phyloP scores from a whole-genome alignment of 192 early-diverging fungal genomes.

The Coemansia aciculifera region DNA sequence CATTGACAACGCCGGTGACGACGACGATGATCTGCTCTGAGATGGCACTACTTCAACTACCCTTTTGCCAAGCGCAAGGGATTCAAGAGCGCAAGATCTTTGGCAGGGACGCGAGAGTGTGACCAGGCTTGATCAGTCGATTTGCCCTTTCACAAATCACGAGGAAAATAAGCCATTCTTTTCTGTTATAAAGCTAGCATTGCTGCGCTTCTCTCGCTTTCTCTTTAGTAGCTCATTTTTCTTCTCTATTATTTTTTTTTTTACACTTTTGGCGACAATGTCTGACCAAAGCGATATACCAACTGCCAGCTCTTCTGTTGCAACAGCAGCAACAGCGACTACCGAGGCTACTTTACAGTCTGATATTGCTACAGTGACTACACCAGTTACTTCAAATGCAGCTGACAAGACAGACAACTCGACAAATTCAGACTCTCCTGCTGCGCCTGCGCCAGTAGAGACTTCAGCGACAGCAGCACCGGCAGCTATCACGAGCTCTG shows the following conservation, averaged over 20 bases:
- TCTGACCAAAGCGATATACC: constrained; percentile 16
- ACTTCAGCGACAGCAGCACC: constrained; percentile 4
- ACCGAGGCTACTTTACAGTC: neutral
- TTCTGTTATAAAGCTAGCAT: neutral
- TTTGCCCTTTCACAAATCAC: neutral
- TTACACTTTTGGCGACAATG: constrained; percentile 14
- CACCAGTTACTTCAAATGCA: neutral
- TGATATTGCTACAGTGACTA: neutral
- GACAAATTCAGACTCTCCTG: neutral
- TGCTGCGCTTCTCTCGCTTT: neutral
- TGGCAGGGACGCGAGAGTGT: neutral
- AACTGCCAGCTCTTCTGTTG: constrained; percentile 7
- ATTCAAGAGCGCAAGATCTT: neutral
- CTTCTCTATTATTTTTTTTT: neutral
- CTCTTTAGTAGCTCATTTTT: neutral
- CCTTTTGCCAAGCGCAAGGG: neutral
- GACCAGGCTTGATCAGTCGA: neutral
- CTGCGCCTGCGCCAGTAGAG: constrained; percentile 7
- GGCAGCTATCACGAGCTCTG: neutral
- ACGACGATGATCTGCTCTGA: constrained; percentile 37
- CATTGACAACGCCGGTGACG: constrained; percentile 2
- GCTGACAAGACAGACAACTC: constrained; percentile 6
- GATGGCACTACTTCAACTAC: neutral
- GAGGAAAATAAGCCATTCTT: neutral
- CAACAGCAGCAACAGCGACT: constrained; percentile 6